These are phyloP conservation scores for Sporobolus alterniflorus DNA, from an alignment of 202 grass and related monocot species.

Conservation along the genomic window DNA sequence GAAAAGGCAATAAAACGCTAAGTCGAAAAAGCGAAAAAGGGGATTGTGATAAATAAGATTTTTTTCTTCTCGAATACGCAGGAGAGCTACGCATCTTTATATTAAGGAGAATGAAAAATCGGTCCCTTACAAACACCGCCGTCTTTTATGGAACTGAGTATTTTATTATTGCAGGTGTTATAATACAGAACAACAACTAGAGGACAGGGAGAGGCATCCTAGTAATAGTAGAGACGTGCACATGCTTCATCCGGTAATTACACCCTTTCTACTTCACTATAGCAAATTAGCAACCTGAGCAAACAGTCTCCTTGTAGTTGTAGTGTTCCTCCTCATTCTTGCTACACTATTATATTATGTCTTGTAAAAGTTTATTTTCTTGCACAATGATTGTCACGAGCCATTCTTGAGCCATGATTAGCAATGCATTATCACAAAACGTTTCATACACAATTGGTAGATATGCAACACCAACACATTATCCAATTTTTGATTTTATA, in stretches of 20 bases:
- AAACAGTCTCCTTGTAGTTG: neutral
- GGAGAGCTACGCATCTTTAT: too few relatives aligned
- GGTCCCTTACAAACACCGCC: too few relatives aligned
- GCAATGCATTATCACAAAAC: neutral
- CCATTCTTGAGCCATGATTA: neutral
- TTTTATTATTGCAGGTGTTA: constrained; percentile 76
- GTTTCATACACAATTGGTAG: neutral
- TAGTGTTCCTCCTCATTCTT: neutral
- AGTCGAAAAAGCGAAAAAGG: too few relatives aligned
- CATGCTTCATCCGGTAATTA: constrained; percentile 78
- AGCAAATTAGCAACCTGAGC: constrained; percentile 7
- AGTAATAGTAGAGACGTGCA: constrained; percentile 78
- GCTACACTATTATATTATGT: neutral
- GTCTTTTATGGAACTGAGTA: constrained; percentile 14
- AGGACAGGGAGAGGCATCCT: constrained; percentile 85
- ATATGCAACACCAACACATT: neutral
- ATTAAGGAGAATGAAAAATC: too few relatives aligned
- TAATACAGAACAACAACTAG: constrained; percentile 68
- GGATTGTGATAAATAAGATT: neutral
- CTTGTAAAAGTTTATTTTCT: neutral
- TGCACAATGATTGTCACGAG: neutral
- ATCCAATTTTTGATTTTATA: neutral
- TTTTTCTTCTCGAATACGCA: too few relatives aligned
- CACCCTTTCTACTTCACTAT: constrained; percentile 20
- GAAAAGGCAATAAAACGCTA: too few relatives aligned